phyloP scores from a whole-genome alignment of 352 stramenopile species.

The Globisporangium acanthophoron region DNA sequence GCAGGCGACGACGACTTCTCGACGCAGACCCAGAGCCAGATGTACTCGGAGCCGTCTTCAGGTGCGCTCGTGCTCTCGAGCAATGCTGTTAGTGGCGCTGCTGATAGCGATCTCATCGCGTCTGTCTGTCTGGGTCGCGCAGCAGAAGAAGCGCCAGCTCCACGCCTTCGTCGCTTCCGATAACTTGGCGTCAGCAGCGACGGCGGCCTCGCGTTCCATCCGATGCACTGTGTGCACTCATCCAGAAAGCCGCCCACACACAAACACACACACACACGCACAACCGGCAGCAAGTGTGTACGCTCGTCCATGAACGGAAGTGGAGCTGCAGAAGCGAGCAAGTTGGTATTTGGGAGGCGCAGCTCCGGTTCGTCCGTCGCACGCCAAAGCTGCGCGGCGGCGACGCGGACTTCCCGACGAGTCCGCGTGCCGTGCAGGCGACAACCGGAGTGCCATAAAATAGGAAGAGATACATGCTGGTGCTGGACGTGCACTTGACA shows the following conservation, averaged over 20 bases:
- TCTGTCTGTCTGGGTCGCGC: neutral
- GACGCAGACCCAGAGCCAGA: conserved; percentile 32
- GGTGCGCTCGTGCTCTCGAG: conserved; percentile 13
- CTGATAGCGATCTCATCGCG: neutral
- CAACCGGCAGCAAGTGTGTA: too few relatives aligned
- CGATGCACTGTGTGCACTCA: neutral
- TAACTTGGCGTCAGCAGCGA: conserved; percentile 4
- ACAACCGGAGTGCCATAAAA: conserved; percentile 1
- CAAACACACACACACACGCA: neutral
- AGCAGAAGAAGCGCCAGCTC: conserved; percentile 21
- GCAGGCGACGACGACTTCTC: conserved; percentile 17
- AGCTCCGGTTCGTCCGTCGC: neutral
- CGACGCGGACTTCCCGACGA: conserved; percentile 19
- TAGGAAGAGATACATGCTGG: conserved; percentile 14
- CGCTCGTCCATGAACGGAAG: too few relatives aligned
- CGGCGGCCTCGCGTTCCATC: neutral
- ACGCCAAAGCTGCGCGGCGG: neutral
- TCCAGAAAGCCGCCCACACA: neutral
- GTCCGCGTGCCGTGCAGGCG: neutral
- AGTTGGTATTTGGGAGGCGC: neutral
- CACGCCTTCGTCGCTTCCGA: conserved; percentile 53
- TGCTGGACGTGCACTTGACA: conserved; percentile 8
- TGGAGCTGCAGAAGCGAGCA: neutral
- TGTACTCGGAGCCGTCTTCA: conserved; percentile 30
- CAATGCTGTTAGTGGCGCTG: neutral